phyloP scores from a whole-genome alignment of 2,329 filamentous ascomycete genomes.

The Seiridium unicorne region DNA sequence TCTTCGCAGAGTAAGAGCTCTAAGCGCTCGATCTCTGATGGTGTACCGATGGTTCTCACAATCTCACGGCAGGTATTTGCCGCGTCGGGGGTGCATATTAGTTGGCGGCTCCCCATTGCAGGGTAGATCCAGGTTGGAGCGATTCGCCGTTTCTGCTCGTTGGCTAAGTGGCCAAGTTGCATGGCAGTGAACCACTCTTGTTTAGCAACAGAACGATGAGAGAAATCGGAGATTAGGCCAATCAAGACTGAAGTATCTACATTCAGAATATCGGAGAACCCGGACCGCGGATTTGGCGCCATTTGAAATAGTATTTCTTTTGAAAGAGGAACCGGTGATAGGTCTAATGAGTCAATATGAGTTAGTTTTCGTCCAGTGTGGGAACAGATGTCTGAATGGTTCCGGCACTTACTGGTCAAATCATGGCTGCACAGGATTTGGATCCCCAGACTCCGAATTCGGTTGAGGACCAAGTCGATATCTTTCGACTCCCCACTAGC shows the following conservation, averaged over 20 bases:
- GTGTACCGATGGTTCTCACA: slow-evolving; percentile 61
- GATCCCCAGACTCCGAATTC: slow-evolving; percentile 23
- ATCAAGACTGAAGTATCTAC: slow-evolving; percentile 70
- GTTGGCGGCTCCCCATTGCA: slow-evolving; percentile 49
- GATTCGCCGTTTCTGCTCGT: slow-evolving; percentile 60
- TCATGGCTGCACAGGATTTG: slow-evolving; percentile 19
- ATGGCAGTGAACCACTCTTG: slow-evolving; percentile 49
- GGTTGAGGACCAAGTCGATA: slow-evolving; percentile 23
- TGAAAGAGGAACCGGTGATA: slow-evolving; percentile 15
- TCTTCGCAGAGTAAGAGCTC: slow-evolving; percentile 49
- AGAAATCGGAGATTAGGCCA: slow-evolving; percentile 71
- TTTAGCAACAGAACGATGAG: slow-evolving; percentile 44
- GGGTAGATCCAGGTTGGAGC: slow-evolving; percentile 60
- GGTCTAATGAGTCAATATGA: neutral
- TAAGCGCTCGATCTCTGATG: slow-evolving; percentile 60
- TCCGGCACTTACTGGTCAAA: neutral
- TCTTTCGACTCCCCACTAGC: slow-evolving; percentile 20
- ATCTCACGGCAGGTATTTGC: slow-evolving; percentile 65
- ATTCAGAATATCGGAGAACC: slow-evolving; percentile 39
- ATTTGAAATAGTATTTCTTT: slow-evolving; percentile 21
- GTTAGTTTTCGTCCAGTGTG: too few species aligned
- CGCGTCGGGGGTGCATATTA: slow-evolving; percentile 68
- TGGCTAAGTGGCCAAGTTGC: slow-evolving; percentile 63
- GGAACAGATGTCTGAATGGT: too few species aligned
- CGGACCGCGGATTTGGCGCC: slow-evolving; percentile 25